Base-by-base conservation (phyloP, 371 early-diverging fungal genomes). In the Nematocida sp. region DNA sequence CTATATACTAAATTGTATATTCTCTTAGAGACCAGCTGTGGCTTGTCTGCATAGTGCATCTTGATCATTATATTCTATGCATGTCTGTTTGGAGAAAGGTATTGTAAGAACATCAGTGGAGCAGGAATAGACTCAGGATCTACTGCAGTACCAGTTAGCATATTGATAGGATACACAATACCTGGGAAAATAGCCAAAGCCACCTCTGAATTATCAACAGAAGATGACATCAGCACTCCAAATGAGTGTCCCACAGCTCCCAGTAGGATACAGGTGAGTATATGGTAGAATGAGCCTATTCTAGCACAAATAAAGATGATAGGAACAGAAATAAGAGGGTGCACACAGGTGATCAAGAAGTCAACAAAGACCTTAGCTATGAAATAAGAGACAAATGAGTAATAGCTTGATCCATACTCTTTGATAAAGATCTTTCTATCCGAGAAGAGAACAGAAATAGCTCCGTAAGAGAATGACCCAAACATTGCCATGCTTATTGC, bases 51-150 rank as follows among this genome's bases (percentile, higher is more conserved):
- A 58, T 65, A 78, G 51, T 78, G 63, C 40, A 51, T 47, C 57
- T 78, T 78, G 35, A 78, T 60, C 61, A 66, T 60, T 25, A 77
- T 77, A 43, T 78, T 78, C 29, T 45, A 78, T 23, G 65, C 52
- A 46, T 78, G 76, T 40, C 79, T 57, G 5, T 61, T 63, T 0
- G 79, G 79, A 13, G 78, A 78, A 35, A 77, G 37, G 47, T 77
- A 78, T 46, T 78, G 79, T n/a, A 67, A 31, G 37, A 15, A 37
- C 40, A 32, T 40, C 23, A 76, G 66, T 4, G 29, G 25, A 19
- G 35, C 7, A 35, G 62, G 11, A n/a, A 78, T 53, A 2, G 25
- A 27, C 19, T 65, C 60, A 31, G 77, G 46, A 25, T 65, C 77
- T 29, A 78, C 63, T 13, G 77, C 38, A 34, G 53, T 51, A 32